Conservation (phyloP, 805 yeast genomes). For the Komagataella mondaviorum region DNA sequence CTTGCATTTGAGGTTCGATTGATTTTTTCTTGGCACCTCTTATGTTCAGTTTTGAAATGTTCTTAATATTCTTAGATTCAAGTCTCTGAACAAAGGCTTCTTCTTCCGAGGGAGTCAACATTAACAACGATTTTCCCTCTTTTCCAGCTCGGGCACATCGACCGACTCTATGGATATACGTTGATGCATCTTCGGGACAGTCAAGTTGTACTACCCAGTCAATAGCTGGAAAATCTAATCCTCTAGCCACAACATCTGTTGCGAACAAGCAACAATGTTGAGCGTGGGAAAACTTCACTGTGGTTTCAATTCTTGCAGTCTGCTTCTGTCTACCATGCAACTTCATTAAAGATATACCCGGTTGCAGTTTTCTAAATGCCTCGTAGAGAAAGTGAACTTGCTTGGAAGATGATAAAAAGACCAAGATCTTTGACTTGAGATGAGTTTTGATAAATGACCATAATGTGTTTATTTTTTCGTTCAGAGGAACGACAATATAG, state of each 20-base stretch:
- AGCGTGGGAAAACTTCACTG: slow-evolving; percentile 63
- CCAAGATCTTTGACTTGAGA: slow-evolving; percentile 65
- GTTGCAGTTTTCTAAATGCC: slow-evolving; percentile 74
- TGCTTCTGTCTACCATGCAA: slow-evolving; percentile 86
- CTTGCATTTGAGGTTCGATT: slow-evolving; percentile 75
- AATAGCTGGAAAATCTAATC: slow-evolving; percentile 83
- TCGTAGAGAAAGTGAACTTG: slow-evolving; percentile 88
- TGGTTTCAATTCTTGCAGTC: slow-evolving; percentile 74
- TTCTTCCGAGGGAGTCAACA: slow-evolving; percentile 78
- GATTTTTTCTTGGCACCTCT: slow-evolving; percentile 61
- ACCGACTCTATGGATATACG: slow-evolving; percentile 86
- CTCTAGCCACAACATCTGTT: slow-evolving; percentile 87
- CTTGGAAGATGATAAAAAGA: slow-evolving; percentile 76
- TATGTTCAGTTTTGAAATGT: slow-evolving; percentile 59
- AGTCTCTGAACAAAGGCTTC: slow-evolving; percentile 59
- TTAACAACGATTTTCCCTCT: slow-evolving; percentile 66
- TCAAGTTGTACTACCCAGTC: slow-evolving; percentile 94
- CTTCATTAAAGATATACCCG: slow-evolving; percentile 81
- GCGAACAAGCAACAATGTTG: slow-evolving; percentile 76
- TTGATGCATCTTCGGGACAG: slow-evolving; percentile 82
- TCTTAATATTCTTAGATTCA: slow-evolving; percentile 41
- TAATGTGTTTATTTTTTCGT: slow-evolving; percentile 72
- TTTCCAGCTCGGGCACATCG: slow-evolving; percentile 83
- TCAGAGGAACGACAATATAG: slow-evolving; percentile 55
- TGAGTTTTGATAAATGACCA: slow-evolving; percentile 84